These are phyloP conservation scores for Entomortierella beljakovae DNA, from an alignment of 192 early-diverging fungal species.

Conservation along the genomic window DNA sequence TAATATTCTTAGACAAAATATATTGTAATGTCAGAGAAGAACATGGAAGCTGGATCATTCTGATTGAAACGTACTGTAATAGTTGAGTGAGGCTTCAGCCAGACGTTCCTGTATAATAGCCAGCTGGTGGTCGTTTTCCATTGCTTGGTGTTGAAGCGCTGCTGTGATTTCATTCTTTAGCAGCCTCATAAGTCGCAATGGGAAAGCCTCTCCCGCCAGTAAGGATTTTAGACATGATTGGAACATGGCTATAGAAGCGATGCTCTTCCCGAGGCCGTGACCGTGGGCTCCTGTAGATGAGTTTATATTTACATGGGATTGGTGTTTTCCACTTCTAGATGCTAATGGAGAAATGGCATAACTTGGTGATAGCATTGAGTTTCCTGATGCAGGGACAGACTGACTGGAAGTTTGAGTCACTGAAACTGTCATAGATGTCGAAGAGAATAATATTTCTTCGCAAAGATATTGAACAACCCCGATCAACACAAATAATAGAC, in stretches of 20 bases:
- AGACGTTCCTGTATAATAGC: constrained; percentile 32
- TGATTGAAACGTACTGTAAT: constrained; percentile 46
- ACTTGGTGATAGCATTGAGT: constrained; percentile 29
- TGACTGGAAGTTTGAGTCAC: background rate
- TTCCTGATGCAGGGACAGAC: background rate
- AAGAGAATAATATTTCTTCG: constrained; percentile 46
- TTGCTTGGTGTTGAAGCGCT: constrained; percentile 20
- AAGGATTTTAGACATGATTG: constrained; percentile 45
- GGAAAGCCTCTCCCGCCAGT: constrained; percentile 43
- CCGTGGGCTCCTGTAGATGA: background rate
- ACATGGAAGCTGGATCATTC: background rate
- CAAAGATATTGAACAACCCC: constrained; percentile 50
- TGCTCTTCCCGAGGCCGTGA: constrained; percentile 21
- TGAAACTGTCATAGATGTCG: background rate
- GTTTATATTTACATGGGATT: background rate
- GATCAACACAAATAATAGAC: constrained; percentile 43
- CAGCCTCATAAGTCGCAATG: constrained; percentile 26
- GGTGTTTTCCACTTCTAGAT: constrained; percentile 17
- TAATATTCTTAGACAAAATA: background rate
- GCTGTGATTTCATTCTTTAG: constrained; percentile 36
- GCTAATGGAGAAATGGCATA: constrained; percentile 31
- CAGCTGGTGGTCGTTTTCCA: constrained; percentile 42
- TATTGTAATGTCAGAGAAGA: background rate
- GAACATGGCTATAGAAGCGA: constrained; percentile 26
- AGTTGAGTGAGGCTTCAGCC: constrained; percentile 23